These are phyloP conservation scores for Cladophialophora immunda DNA, from an alignment of 2,329 filamentous ascomycete species.

Conservation along the genomic window DNA sequence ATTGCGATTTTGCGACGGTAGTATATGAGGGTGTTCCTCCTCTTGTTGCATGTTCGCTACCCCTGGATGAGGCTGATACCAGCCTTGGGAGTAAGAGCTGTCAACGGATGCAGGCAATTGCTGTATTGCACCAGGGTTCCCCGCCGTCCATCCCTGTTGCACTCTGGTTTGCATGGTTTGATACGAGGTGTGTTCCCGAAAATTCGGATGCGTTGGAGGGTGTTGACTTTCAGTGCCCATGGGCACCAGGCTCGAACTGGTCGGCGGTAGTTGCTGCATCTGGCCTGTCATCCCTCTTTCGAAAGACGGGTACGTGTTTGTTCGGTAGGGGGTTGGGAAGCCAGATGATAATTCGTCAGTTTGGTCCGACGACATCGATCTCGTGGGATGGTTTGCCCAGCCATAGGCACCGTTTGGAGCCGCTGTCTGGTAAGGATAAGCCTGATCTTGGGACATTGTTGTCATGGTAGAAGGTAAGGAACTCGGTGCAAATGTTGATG, in stretches of 20 bases:
- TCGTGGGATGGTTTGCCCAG: constrained; percentile 26
- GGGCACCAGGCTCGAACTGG: constrained; percentile 13
- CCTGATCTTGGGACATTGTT: constrained; percentile 25
- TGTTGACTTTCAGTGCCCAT: constrained; percentile 25
- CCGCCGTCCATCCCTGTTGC: constrained; percentile 28
- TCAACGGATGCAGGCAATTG: constrained; percentile 16
- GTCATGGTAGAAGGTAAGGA: constrained; percentile 24
- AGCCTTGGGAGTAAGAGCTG: constrained; percentile 26
- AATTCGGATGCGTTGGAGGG: constrained; percentile 8
- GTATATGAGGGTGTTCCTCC: constrained; percentile 18
- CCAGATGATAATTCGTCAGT: constrained; percentile 27
- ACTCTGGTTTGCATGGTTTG: constrained; percentile 25
- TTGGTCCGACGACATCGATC: constrained; percentile 31
- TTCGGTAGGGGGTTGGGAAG: constrained; percentile 31
- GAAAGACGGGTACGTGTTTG: constrained; percentile 34
- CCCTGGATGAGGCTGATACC: constrained; percentile 27
- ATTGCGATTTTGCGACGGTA: constrained; percentile 21
- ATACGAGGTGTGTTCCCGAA: constrained; percentile 25
- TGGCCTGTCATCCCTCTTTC: constrained; percentile 27
- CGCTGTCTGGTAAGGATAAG: constrained; percentile 26
- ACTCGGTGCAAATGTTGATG: constrained; percentile 20
- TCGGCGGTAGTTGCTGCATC: constrained; percentile 26
- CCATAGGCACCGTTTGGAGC: constrained; percentile 21
- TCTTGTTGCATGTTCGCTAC: constrained; percentile 24
- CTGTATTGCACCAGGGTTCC: constrained; percentile 8